Evolutionary conservation across 2,329 filamentous ascomycete genomes (phyloP).

Genomic region (Xylariaceae sp.): DNA sequence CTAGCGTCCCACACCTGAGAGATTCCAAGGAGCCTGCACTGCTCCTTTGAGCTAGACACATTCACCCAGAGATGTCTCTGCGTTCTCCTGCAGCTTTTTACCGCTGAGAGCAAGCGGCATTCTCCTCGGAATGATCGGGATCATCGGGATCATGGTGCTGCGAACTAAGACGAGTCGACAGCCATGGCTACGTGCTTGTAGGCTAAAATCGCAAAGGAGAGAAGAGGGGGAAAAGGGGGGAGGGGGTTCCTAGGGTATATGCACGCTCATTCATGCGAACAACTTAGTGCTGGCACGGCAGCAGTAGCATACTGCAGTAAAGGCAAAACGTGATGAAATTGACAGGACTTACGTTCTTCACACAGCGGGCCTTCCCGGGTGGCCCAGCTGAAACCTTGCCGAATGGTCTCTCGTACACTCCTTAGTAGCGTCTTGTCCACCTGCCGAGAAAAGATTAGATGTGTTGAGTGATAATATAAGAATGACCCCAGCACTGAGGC

Average conservation of each 20-base stretch:
- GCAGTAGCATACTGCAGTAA: neutral
- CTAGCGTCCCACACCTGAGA: constrained; percentile 14
- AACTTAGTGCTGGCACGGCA: constrained; percentile 3
- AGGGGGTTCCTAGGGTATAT: constrained; percentile 1
- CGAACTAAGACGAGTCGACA: neutral
- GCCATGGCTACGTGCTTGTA: neutral
- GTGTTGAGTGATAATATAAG: constrained; percentile 19
- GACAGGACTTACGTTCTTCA: constrained; percentile 75
- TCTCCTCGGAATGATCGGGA: constrained; percentile 8
- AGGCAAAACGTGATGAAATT: constrained; percentile 13
- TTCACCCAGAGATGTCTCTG: constrained; percentile 1
- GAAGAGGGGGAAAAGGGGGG: neutral
- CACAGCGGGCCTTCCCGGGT: constrained; percentile 91
- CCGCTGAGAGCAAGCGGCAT: constrained; percentile 6
- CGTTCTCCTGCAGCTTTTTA: neutral
- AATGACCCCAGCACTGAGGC: constrained; percentile 24
- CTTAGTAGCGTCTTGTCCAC: constrained; percentile 88
- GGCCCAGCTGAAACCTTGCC: constrained; percentile 96
- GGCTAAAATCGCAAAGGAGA: neutral
- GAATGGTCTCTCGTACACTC: constrained; percentile 84
- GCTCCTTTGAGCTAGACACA: constrained; percentile 24
- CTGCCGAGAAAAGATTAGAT: constrained; percentile 38
- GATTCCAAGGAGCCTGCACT: constrained; percentile 11
- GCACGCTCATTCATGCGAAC: constrained; percentile 6
- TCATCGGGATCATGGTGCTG: constrained; percentile 4